A percentile compares a stretch with the other conserved stretches of the same genome.
These are phyloP conservation scores for Cicer arietinum DNA, from an alignment of 306 rosid genomes.

Conservation along the genomic window DNA sequence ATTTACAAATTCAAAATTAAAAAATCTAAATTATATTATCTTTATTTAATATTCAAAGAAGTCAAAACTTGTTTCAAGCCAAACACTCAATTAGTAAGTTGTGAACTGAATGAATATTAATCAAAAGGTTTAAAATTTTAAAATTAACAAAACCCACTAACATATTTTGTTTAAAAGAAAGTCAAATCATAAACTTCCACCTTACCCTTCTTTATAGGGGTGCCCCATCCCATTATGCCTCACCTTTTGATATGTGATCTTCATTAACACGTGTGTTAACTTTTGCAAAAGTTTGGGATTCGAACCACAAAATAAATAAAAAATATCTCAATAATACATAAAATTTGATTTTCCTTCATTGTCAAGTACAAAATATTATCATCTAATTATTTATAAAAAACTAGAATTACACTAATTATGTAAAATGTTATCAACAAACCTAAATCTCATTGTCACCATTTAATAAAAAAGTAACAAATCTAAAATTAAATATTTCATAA, in stretches of 20 bases:
- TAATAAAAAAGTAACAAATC: neutral
- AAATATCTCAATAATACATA: neutral
- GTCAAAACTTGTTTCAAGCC: too few species aligned
- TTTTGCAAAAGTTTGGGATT: slow-evolving; percentile 30
- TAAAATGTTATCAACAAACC: neutral
- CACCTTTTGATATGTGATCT: slow-evolving; percentile 15
- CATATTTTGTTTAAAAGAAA: too few species aligned
- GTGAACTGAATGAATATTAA: too few species aligned
- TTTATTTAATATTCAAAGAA: too few species aligned
- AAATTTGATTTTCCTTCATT: slow-evolving; percentile 8
- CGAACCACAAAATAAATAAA: neutral
- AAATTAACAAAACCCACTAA: too few species aligned
- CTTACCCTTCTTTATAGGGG: neutral
- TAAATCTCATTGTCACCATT: neutral
- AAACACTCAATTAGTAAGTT: too few species aligned
- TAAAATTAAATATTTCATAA: neutral
- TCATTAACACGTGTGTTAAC: slow-evolving; percentile 30
- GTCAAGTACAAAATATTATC: slow-evolving; percentile 11
- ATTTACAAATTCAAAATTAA: too few species aligned
- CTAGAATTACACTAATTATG: neutral
- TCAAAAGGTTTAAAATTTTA: too few species aligned
- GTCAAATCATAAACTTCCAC: too few species aligned
- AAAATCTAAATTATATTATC: too few species aligned
- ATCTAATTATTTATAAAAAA: slow-evolving; percentile 8
- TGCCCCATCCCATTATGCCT: neutral